These are phyloP conservation scores for Lenzites betulinus DNA, from an alignment of 768 basidiomycete genomes.

Conservation along the genomic window DNA sequence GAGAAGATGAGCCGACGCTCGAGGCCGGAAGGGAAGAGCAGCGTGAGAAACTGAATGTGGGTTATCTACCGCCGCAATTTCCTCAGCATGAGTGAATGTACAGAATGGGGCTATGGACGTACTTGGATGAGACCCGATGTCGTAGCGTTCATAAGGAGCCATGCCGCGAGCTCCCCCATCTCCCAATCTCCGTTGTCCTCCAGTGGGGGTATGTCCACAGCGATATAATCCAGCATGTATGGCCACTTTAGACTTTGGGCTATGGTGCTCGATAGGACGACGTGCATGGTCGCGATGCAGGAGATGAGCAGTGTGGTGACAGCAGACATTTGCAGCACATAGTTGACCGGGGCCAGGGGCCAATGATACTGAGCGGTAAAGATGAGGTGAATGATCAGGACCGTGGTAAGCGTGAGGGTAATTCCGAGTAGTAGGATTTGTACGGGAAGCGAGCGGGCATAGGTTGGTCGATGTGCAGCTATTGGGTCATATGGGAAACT, in stretches of 20 bases:
- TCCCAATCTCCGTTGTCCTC: constrained; percentile 54
- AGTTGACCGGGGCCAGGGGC: constrained; percentile 92
- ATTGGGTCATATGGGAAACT: constrained; percentile 63
- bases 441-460: constrained; percentile 86
- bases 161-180: constrained; percentile 63
- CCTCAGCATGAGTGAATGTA: not conserved
- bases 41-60: constrained; percentile 95
- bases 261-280: constrained; percentile 63
- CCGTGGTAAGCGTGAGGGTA: constrained; percentile 77
- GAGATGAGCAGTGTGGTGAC: constrained; percentile 80
- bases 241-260: constrained; percentile 81
- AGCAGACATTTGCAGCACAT: constrained; percentile 83
- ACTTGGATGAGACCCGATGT: constrained; percentile 87
- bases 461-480: constrained; percentile 72
- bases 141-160: constrained; percentile 87
- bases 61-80: constrained; percentile 62
- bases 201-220: constrained; percentile 66
- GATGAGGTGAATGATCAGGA: constrained; percentile 88
- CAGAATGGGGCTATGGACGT: constrained; percentile 26
- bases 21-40: constrained; percentile 88
- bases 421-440: constrained; percentile 88
- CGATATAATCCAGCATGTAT: constrained; percentile 93
- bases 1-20: constrained; percentile 86
- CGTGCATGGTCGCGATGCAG: constrained; percentile 73
- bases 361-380: constrained; percentile 97